These are phyloP conservation scores for Paralagenidium karlingii DNA, from an alignment of 352 stramenopile genomes.

Conservation along the genomic window DNA sequence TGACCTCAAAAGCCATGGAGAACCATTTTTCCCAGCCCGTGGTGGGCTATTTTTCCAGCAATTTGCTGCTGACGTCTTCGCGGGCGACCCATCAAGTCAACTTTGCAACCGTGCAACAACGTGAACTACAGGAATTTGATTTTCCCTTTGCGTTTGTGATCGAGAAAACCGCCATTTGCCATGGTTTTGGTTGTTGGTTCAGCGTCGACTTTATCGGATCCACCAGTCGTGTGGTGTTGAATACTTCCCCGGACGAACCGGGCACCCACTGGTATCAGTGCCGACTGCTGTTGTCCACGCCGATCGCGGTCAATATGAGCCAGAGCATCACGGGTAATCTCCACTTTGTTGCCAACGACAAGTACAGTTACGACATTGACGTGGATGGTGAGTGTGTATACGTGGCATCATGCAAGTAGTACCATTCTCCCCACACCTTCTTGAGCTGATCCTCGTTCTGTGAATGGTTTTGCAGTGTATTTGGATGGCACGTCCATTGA, in stretches of 20 bases:
- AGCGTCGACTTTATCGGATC: slow-evolving; percentile 94
- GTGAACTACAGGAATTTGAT: slow-evolving; percentile 82
- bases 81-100: slow-evolving; percentile 69
- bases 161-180: slow-evolving; percentile 86
- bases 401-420: background rate
- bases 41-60: slow-evolving; percentile 86
- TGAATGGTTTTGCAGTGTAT: slow-evolving; percentile 25
- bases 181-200: slow-evolving; percentile 98
- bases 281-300: slow-evolving; percentile 79
- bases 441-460: background rate
- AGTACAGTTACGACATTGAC: slow-evolving; percentile 93
- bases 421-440: background rate
- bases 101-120: slow-evolving; percentile 59
- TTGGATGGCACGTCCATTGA: slow-evolving; percentile 83
- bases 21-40: slow-evolving; percentile 96
- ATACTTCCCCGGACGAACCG: slow-evolving; percentile 56
- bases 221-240: slow-evolving; percentile 68
- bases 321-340: slow-evolving; percentile 85
- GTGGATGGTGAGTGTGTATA: slow-evolving; percentile 44
- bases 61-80: slow-evolving; percentile 51
- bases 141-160: slow-evolving; percentile 86
- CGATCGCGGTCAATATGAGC: slow-evolving; percentile 85
- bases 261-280: slow-evolving; percentile 91
- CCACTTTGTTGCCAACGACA: slow-evolving; percentile 90
- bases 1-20: slow-evolving; percentile 91